Conservation (phyloP, 495 filamentous ascomycete species). For the Entonaema liquescens region DNA sequence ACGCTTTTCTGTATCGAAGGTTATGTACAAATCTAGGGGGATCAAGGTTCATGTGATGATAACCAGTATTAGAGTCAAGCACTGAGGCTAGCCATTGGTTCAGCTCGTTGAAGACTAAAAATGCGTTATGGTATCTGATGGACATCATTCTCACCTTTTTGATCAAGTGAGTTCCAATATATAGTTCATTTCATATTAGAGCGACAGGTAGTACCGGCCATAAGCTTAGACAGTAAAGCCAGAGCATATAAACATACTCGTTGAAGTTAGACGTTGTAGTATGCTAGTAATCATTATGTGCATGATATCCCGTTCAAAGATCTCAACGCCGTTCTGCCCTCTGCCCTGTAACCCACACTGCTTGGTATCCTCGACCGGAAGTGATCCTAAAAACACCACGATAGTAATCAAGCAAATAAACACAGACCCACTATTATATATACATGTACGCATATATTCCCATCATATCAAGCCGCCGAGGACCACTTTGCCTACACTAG, state of each 20-base stretch:
- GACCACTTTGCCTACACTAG: conserved; percentile 85
- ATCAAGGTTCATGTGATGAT: conserved; percentile 89
- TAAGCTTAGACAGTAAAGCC: neutral
- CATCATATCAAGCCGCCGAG: conserved; percentile 84
- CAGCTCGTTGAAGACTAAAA: conserved; percentile 67
- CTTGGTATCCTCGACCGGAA: conserved; percentile 35
- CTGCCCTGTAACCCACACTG: conserved; percentile 27
- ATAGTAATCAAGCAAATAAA: conserved; percentile 17
- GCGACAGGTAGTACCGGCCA: neutral
- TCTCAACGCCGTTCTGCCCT: conserved; percentile 30
- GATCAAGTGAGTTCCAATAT: neutral
- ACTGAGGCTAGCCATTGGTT: conserved; percentile 75
- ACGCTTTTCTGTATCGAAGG: conserved; percentile 47
- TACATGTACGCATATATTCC: conserved; percentile 13
- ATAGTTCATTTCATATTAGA: conserved; percentile 53
- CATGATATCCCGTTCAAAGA: conserved; percentile 13
- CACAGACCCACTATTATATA: conserved; percentile 9
- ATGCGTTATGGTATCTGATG: conserved; percentile 94
- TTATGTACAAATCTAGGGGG: conserved; percentile 72
- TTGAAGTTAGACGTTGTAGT: conserved; percentile 5
- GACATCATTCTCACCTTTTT: conserved; percentile 53
- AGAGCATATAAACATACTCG: conserved; percentile 18
- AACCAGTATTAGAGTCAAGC: conserved; percentile 99
- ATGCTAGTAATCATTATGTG: conserved; percentile 24
- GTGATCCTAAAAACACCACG: conserved; percentile 32